Conservation (phyloP, 2,329 filamentous ascomycete species). For the Diplodia seriata region DNA sequence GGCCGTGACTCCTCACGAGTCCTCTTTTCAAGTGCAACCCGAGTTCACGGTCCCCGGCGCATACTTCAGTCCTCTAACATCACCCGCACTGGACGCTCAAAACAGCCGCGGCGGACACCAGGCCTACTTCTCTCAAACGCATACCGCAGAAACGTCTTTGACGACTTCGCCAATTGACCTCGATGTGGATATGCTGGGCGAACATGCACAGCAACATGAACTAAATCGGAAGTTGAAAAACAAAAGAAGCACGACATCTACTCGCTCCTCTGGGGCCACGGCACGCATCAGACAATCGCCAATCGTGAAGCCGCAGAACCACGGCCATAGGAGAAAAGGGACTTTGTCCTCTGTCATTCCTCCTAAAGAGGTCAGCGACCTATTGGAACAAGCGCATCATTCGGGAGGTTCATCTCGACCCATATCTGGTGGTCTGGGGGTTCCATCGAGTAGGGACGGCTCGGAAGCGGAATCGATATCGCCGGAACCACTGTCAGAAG, state of each 20-base stretch:
- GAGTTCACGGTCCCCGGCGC: conserved; percentile 69
- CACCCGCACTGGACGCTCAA: conserved; percentile 78
- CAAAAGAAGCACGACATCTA: conserved; percentile 53
- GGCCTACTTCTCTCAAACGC: conserved; percentile 34
- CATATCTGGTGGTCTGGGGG: conserved; percentile 33
- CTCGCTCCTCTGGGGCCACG: conserved; percentile 52
- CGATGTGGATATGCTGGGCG: conserved; percentile 54
- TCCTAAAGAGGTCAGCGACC: conserved; percentile 53
- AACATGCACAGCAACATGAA: conserved; percentile 44
- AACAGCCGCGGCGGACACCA: conserved; percentile 54
- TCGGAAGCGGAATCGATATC: conserved; percentile 59
- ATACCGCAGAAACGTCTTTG: conserved; percentile 52
- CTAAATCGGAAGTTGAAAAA: conserved; percentile 50
- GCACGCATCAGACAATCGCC: conserved; percentile 71
- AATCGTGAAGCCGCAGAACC: conserved; percentile 69
- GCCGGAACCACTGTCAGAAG: conserved; percentile 56
- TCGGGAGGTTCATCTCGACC: conserved; percentile 36
- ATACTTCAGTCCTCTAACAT: conserved; percentile 85
- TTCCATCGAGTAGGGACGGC: conserved; percentile 44
- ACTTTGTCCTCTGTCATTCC: conserved; percentile 53
- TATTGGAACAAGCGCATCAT: conserved; percentile 48
- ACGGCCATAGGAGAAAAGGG: conserved; percentile 49
- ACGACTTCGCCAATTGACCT: conserved; percentile 57
- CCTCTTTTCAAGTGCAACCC: conserved; percentile 65
- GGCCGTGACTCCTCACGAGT: conserved; percentile 81